phyloP scores from a whole-genome alignment of 805 yeast species.

The Schizosaccharomyces octosporus region DNA sequence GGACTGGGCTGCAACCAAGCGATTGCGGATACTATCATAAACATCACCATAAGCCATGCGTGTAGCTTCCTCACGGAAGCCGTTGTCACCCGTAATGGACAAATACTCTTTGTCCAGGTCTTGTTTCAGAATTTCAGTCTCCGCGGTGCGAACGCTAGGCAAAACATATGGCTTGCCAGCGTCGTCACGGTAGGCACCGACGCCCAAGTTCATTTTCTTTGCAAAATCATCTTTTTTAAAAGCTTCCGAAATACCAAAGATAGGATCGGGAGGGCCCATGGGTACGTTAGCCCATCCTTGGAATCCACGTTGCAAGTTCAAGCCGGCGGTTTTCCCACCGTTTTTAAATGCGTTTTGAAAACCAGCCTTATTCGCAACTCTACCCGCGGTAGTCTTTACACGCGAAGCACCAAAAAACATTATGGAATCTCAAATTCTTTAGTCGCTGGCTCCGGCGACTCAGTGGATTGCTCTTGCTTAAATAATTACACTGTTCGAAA shows the following conservation, averaged over 20 bases:
- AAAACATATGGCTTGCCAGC: constrained; percentile 47
- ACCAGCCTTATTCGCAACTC: too few species aligned
- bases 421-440: too few species aligned
- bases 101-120: constrained; percentile 61
- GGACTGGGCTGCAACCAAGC: constrained; percentile 69
- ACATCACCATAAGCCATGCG: constrained; percentile 44
- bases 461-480: too few species aligned
- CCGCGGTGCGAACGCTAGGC: constrained; percentile 44
- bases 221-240: constrained; percentile 15
- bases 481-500: too few species aligned
- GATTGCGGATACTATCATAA: constrained; percentile 28
- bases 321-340: neutral
- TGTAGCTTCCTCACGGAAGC: constrained; percentile 41
- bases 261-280: constrained; percentile 11
- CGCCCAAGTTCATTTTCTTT: constrained; percentile 63
- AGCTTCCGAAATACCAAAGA: constrained; percentile 11
- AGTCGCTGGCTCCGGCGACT: too few species aligned
- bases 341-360: neutral
- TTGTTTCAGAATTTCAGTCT: constrained; percentile 22
- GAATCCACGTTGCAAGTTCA: neutral
- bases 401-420: too few species aligned
- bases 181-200: constrained; percentile 56
- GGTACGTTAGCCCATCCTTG: constrained; percentile 6
- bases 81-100: constrained; percentile 57
- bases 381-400: too few species aligned